Conservation (phyloP, 805 yeast species). For the Suhomyces canberraensis region DNA sequence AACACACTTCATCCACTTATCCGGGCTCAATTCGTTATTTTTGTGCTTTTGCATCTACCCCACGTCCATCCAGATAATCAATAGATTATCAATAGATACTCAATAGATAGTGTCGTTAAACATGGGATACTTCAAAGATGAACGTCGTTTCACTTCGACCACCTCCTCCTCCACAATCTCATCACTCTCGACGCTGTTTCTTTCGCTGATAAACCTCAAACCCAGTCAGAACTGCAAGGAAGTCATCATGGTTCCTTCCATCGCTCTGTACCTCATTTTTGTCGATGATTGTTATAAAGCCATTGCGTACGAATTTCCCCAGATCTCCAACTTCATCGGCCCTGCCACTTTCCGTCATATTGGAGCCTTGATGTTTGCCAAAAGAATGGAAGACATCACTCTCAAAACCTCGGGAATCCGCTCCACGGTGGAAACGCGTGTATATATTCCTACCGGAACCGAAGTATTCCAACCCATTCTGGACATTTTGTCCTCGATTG, state of each 20-base stretch:
- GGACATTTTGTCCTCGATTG: conserved; percentile 2
- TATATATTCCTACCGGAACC: conserved; percentile 1
- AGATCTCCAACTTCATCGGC: background rate
- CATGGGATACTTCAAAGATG: too few species aligned
- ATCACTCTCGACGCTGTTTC: background rate
- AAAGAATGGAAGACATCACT: conserved; percentile 2
- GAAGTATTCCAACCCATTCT: conserved; percentile 4
- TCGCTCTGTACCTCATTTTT: conserved; percentile 1
- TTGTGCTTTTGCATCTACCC: too few species aligned
- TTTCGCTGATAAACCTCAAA: background rate
- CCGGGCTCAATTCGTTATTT: too few species aligned
- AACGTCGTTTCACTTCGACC: too few species aligned
- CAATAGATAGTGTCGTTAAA: too few species aligned
- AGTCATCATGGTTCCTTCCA: conserved; percentile 1
- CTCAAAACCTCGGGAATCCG: conserved; percentile 1
- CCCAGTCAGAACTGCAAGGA: background rate
- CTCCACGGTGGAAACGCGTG: conserved; percentile 1
- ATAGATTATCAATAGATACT: too few species aligned
- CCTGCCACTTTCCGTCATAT: conserved; percentile 3
- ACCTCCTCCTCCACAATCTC: background rate
- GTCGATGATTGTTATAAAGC: conserved; percentile 1
- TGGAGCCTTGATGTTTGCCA: conserved; percentile 2
- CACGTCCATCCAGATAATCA: too few species aligned
- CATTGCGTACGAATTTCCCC: background rate
- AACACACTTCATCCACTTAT: too few species aligned